Conservation (phyloP, 1,284 basidiomycete genomes). For the Sphaerobolus stellatus region DNA sequence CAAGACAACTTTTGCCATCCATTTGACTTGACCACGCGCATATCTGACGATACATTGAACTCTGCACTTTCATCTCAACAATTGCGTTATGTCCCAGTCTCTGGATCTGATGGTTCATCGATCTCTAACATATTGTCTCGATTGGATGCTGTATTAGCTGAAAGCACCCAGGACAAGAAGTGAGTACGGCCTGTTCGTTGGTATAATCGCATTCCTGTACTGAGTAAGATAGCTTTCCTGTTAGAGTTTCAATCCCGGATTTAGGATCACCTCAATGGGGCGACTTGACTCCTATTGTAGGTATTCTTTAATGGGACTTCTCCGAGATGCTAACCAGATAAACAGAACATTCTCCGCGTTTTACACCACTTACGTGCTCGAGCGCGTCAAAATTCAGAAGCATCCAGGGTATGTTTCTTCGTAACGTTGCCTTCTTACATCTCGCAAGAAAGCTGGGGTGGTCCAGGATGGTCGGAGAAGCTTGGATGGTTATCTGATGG, state of each 20-base stretch:
- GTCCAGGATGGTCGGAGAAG: conserved; percentile 68
- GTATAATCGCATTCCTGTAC: not conserved
- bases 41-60: conserved; percentile 52
- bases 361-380: conserved; percentile 62
- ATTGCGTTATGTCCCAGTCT: conserved; percentile 27
- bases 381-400: conserved; percentile 46
- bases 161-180: conserved; percentile 1
- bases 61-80: conserved; percentile 39
- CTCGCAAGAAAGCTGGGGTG: conserved; percentile 56
- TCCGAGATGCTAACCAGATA: conserved; percentile 8
- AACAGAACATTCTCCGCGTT: conserved; percentile 69
- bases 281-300: conserved; percentile 55
- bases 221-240: conserved; percentile 32
- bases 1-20: conserved; percentile 62
- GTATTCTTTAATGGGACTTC: conserved; percentile 18
- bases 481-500: conserved; percentile 81
- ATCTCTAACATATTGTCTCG: not conserved
- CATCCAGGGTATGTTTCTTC: conserved; percentile 59
- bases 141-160: conserved; percentile 1
- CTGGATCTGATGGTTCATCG: not conserved
- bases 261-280: conserved; percentile 77
- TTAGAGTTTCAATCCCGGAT: conserved; percentile 67
- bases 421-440: conserved; percentile 65
- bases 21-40: conserved; percentile 69
- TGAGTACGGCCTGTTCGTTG: not conserved